Percentiles rank a stretch among this genome's conserved stretches.
Conservation (phyloP, 2,329 filamentous ascomycete genomes). For the Diaporthe ilicicola region DNA sequence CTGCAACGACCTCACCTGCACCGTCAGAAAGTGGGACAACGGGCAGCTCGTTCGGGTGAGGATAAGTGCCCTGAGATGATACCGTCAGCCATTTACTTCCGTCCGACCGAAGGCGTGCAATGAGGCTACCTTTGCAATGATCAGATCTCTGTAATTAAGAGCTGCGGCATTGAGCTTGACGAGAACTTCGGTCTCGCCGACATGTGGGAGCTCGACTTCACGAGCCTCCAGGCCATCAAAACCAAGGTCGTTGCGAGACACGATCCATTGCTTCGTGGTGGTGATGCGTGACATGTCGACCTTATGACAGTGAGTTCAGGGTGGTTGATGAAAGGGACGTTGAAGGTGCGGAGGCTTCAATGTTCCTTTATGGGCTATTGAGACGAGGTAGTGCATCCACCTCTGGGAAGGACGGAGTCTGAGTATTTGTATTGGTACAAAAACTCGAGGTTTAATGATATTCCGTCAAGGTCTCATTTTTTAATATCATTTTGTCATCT, state of each 20-base stretch:
- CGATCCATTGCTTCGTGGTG: slow-evolving; percentile 65
- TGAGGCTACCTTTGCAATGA: slow-evolving; percentile 50
- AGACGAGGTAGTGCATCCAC: too few species aligned
- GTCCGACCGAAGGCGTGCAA: not conserved
- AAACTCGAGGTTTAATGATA: too few species aligned
- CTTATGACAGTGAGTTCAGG: not conserved
- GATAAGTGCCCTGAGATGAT: slow-evolving; percentile 51
- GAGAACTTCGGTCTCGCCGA: slow-evolving; percentile 76
- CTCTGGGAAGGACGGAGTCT: too few species aligned
- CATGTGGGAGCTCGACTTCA: slow-evolving; percentile 63
- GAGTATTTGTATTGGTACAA: too few species aligned
- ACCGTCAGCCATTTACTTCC: not conserved
- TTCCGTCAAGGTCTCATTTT: too few species aligned
- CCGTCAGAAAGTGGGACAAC: slow-evolving; percentile 62
- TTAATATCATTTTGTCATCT: too few species aligned
- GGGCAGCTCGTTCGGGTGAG: slow-evolving; percentile 50
- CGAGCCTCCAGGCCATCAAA: slow-evolving; percentile 69
- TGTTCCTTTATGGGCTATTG: too few species aligned
- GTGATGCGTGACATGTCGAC: slow-evolving; percentile 34
- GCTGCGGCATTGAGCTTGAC: slow-evolving; percentile 68
- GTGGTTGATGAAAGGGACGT: too few species aligned
- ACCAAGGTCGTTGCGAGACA: slow-evolving; percentile 58
- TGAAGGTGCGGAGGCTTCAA: too few species aligned
- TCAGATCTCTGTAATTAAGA: slow-evolving; percentile 64
- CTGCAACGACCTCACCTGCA: slow-evolving; percentile 60